These are phyloP conservation scores for Corymbia citriodora DNA, from an alignment of 441 rosid genomes.

Conservation along the genomic window DNA sequence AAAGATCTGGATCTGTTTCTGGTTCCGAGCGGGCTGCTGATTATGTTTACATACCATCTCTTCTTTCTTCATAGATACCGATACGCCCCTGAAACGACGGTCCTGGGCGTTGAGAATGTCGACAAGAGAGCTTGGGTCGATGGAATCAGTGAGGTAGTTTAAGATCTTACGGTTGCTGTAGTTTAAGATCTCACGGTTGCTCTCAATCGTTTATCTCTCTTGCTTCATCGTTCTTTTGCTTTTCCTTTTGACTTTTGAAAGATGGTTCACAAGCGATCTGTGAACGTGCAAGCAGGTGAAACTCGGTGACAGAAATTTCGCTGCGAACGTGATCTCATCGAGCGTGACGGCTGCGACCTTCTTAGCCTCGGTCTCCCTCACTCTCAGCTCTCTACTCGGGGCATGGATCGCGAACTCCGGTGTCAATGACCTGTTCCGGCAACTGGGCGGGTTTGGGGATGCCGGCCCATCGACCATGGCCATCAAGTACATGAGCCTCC, in stretches of 20 bases:
- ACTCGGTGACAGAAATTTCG: background rate
- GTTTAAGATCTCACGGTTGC: background rate
- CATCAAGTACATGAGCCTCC: constrained; percentile 3
- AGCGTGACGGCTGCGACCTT: constrained; percentile 1
- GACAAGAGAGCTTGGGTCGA: constrained; percentile 7
- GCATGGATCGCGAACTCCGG: background rate
- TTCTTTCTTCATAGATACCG: background rate
- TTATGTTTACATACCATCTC: constrained; percentile 1
- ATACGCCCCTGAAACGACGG: background rate
- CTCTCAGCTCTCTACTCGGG: constrained; percentile 7
- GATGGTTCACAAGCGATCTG: constrained; percentile 17
- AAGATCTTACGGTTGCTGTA: background rate
- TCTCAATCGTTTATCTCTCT: background rate
- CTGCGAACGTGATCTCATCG: background rate
- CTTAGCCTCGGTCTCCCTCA: constrained; percentile 2
- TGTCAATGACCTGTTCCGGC: background rate
- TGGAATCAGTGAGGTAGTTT: constrained; percentile 1
- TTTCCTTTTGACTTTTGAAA: background rate
- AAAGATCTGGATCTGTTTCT: constrained; percentile 5
- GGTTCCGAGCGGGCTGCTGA: background rate
- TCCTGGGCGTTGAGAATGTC: constrained; percentile 1
- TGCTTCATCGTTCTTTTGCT: background rate
- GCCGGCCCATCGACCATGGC: background rate
- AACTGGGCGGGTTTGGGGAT: background rate
- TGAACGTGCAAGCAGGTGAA: background rate